These are phyloP conservation scores for Plasmodium coatneyi DNA, from an alignment of 169 alveolate species.

Conservation along the genomic window DNA sequence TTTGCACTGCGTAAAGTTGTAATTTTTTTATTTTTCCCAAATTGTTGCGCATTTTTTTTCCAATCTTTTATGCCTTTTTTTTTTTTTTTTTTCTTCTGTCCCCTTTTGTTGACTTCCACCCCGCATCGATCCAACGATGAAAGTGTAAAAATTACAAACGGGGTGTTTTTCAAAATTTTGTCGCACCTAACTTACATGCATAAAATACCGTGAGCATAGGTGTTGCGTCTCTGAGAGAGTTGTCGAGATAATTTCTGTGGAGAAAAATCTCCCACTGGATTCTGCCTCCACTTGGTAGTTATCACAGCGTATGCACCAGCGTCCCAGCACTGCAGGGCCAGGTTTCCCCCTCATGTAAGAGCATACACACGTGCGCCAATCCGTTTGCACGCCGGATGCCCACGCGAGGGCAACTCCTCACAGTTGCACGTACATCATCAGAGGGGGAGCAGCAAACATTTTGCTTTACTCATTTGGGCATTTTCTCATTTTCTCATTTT, in stretches of 20 bases:
- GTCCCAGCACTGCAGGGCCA: neutral
- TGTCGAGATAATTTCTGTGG: neutral
- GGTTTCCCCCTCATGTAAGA: neutral
- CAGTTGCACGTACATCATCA: neutral
- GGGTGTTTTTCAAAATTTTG: neutral
- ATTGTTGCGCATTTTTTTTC: neutral
- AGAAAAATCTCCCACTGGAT: neutral
- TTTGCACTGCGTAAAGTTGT: neutral
- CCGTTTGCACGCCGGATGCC: neutral
- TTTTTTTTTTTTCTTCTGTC: neutral
- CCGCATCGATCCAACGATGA: neutral
- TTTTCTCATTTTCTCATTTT: no score
- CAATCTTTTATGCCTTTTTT: neutral
- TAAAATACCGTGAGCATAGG: neutral
- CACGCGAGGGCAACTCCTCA: neutral
- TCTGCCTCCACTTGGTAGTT: neutral
- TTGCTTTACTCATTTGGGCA: no score
- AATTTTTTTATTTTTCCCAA: neutral
- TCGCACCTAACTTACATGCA: neutral
- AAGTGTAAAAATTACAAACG: neutral
- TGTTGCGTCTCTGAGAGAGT: neutral
- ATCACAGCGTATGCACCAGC: neutral
- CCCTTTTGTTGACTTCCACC: neutral
- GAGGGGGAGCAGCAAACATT: neutral
- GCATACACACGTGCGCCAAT: neutral